Base-by-base conservation (phyloP, 768 basidiomycete species). In the Suillus hirtellus region DNA sequence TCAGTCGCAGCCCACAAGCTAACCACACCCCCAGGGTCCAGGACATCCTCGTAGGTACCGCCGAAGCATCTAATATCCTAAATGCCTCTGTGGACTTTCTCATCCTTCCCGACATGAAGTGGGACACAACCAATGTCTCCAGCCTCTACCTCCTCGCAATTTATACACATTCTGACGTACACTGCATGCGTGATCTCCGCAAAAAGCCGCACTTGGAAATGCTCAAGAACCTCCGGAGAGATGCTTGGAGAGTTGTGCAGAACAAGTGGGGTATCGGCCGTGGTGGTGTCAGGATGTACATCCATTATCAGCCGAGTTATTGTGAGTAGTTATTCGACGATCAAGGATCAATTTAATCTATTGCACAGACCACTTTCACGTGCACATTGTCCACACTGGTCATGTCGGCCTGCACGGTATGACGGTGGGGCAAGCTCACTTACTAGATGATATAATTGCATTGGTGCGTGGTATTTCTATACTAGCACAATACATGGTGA, bases 251-350 rank as follows among this genome's bases (percentile, higher is more conserved):
- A 3, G 73, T 88, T 4, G 89, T 85, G 0, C 69, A 78, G 59
- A 81, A 83, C 52, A 84, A 82, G 67, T 99, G 90, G 85, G 88
- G 85, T 0, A 76, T 96, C 1, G 77, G 75, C 4, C 67, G 71
- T 17, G 89, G 87, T 3, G 81, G 86, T 11, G 70, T 97, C 63
- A 79, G 95, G 68, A 80, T 96, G 79, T 95, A 88, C 69, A 77
- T 99, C 15, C 97, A 99, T 73, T 99, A 99, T 73, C 96, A 97
- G 71, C 96, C 96, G 0, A 92, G 89, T 43, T 99, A 98, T 72
- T 98, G 96, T 96, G 63, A 66, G 92, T 81, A 21, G 7, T 35
- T 31, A 14, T 49, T 55, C 58, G 34, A 4, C 11, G 3, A 27
- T 4, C 24, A 11, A 46, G 7, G 27, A 21, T 55, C 55, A 9